Percentiles rank a stretch among this genome's conserved stretches.
Evolutionary conservation across 139 green algal species (phyloP).

Genomic region (Volvox africanus): DNA sequence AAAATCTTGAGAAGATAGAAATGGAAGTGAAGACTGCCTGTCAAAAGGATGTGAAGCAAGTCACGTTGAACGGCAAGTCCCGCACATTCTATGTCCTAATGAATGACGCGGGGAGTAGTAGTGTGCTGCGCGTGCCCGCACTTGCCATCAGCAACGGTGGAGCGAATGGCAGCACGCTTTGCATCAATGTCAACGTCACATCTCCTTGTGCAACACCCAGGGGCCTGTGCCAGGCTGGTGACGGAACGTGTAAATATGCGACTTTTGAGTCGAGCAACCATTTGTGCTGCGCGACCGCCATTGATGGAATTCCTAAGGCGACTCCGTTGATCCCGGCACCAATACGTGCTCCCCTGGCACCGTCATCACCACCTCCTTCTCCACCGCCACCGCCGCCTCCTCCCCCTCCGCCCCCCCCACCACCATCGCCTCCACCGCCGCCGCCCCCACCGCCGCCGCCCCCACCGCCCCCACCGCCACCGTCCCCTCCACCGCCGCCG

Average conservation of each 20-base stretch:
- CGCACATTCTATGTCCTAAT: conserved; percentile 26
- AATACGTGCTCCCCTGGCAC: not conserved
- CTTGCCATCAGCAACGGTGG: not conserved
- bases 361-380: not conserved
- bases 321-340: not conserved
- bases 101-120: not conserved
- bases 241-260: conserved; percentile 17
- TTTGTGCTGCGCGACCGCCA: conserved; percentile 21
- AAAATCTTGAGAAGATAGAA: conserved; percentile 30
- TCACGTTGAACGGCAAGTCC: conserved; percentile 8
- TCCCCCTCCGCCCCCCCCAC: not conserved
- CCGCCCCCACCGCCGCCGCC: not conserved
- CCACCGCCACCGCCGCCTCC: conserved; percentile 1
- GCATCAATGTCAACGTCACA: conserved; percentile 23
- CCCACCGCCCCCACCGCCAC: not conserved
- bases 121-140: conserved; percentile 8
- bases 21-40: conserved; percentile 18
- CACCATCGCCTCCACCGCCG: conserved; percentile 7
- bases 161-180: not conserved
- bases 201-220: not conserved
- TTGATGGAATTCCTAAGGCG: not conserved
- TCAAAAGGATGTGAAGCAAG: conserved; percentile 12
- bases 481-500: not conserved
- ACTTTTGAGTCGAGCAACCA: conserved; percentile 43
- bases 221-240: conserved; percentile 9